Percentiles rank a stretch among this genome's conserved stretches.
These are phyloP conservation scores for Metarhizium guizhouense DNA, from an alignment of 2,329 filamentous ascomycete genomes.

Conservation along the genomic window DNA sequence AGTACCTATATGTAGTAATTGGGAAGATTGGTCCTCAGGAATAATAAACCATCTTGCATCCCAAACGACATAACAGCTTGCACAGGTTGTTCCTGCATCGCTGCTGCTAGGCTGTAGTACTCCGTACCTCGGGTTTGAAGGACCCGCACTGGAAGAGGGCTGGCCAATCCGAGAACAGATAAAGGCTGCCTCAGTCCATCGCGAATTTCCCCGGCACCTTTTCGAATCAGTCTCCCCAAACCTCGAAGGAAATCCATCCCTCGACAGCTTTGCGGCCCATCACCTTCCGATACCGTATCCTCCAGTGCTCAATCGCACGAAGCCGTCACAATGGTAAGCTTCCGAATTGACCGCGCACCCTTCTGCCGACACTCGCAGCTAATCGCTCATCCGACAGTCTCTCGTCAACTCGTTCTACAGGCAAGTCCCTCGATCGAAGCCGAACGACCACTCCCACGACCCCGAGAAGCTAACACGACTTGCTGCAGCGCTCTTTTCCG, in stretches of 20 bases:
- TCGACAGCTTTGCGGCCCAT: constrained; percentile 18
- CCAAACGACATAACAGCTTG: too few species aligned
- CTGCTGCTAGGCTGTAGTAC: neutral
- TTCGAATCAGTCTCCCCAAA: constrained; percentile 12
- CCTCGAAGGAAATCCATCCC: constrained; percentile 18
- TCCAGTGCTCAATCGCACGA: constrained; percentile 21
- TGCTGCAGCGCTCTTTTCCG: constrained; percentile 66
- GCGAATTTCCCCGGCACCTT: constrained; percentile 14
- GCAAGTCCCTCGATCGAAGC: constrained; percentile 23
- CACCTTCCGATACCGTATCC: constrained; percentile 13
- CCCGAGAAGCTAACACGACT: constrained; percentile 15
- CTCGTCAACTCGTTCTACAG: constrained; percentile 26
- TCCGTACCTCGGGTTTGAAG: neutral
- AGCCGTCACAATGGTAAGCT: constrained; percentile 28
- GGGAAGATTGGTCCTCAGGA: too few species aligned
- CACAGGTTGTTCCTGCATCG: neutral
- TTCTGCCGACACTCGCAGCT: constrained; percentile 14
- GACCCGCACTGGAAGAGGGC: neutral
- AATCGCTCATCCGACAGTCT: constrained; percentile 28
- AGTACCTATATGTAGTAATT: too few species aligned
- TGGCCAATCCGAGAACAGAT: constrained; percentile 21
- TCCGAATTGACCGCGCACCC: neutral
- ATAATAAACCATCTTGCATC: too few species aligned
- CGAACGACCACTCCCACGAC: constrained; percentile 7
- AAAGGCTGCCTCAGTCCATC: constrained; percentile 24